Percentiles rank a stretch among this genome's conserved stretches.
Conservation (phyloP, 768 basidiomycete species). For the Hydnum rufescens region DNA sequence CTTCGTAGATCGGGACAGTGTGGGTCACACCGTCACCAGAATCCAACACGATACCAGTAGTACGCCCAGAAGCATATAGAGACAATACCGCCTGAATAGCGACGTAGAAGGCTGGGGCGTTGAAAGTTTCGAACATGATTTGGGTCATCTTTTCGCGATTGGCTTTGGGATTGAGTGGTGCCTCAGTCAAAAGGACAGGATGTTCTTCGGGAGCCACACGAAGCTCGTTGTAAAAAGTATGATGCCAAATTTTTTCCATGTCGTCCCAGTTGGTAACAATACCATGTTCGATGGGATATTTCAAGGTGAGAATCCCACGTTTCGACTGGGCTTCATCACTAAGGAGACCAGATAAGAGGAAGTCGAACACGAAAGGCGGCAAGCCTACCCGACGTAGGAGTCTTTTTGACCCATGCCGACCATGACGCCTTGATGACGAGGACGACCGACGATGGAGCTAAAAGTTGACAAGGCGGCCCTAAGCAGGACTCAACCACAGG, state of each 20-base stretch:
- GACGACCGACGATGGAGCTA: slow-evolving; percentile 85
- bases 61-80: slow-evolving; percentile 84
- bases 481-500: not conserved
- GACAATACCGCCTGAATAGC: slow-evolving; percentile 56
- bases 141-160: slow-evolving; percentile 63
- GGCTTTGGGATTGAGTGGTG: slow-evolving; percentile 53
- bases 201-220: slow-evolving; percentile 64
- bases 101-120: slow-evolving; percentile 56
- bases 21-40: slow-evolving; percentile 94
- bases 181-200: slow-evolving; percentile 51
- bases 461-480: not conserved
- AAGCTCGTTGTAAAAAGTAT: slow-evolving; percentile 79
- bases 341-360: slow-evolving; percentile 9
- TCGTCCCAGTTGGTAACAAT: slow-evolving; percentile 91
- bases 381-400: slow-evolving; percentile 78
- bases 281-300: slow-evolving; percentile 88
- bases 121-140: slow-evolving; percentile 67
- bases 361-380: not conserved
- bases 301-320: slow-evolving; percentile 83
- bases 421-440: slow-evolving; percentile 90
- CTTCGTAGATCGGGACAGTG: slow-evolving; percentile 94
- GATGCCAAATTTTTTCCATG: slow-evolving; percentile 92
- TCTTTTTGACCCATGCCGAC: slow-evolving; percentile 95
- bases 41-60: slow-evolving; percentile 86
- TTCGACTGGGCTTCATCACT: slow-evolving; percentile 88